Evolutionary conservation across 202 grass and related monocot species (phyloP).

Genomic region (Zoysia matrella): DNA sequence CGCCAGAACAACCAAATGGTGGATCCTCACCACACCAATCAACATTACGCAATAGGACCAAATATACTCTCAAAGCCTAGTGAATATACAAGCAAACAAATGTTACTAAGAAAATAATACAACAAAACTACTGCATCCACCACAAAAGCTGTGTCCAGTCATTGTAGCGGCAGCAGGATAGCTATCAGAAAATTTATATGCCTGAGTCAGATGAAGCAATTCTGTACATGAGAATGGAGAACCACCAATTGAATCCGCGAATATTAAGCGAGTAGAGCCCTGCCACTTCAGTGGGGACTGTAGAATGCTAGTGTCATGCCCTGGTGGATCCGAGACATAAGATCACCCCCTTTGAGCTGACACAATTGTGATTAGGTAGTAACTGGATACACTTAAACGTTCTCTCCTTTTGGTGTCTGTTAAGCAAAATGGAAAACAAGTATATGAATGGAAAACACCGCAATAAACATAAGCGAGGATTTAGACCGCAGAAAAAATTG

Average conservation of each 20-base stretch:
- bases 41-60: too few species aligned
- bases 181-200: conserved; percentile 25
- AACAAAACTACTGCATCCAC: neutral
- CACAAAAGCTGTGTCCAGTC: neutral
- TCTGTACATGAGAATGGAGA: conserved; percentile 52
- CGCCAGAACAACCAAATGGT: too few species aligned
- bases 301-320: conserved; percentile 54
- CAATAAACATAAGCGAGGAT: neutral
- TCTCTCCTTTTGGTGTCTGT: conserved; percentile 40
- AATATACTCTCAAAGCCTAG: too few species aligned
- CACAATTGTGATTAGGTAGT: conserved; percentile 30
- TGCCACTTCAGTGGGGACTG: conserved; percentile 4
- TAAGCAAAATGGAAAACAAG: conserved; percentile 1
- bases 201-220: conserved; percentile 29
- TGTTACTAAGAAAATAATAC: conserved; percentile 5
- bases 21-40: too few species aligned
- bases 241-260: conserved; percentile 18
- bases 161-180: conserved; percentile 11
- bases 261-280: neutral
- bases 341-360: conserved; percentile 64
- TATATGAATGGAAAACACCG: conserved; percentile 13
- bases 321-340: conserved; percentile 56
- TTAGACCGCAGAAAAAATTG: neutral
- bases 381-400: conserved; percentile 42
- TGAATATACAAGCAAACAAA: neutral